Percentiles rank a stretch among this genome's conserved stretches.
Conservation (phyloP, 1,284 basidiomycete genomes). For the Cutaneotrichosporon sp. region DNA sequence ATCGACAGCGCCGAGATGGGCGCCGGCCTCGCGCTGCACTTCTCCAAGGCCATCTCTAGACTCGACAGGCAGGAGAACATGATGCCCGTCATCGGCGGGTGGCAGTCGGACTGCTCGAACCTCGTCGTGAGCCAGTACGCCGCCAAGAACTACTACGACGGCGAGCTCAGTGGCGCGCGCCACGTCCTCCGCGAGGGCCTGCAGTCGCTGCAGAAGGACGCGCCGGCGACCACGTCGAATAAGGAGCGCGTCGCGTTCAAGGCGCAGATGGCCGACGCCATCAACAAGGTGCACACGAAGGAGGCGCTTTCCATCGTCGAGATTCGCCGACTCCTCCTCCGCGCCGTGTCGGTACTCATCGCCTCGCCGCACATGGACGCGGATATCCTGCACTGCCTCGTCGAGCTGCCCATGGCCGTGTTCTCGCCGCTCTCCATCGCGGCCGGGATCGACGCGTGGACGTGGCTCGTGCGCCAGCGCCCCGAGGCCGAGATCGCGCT, state of each 20-base stretch:
- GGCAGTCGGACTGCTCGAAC: conserved; percentile 70
- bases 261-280: conserved; percentile 67
- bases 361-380: conserved; percentile 76
- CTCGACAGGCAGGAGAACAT: conserved; percentile 69
- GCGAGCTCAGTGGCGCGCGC: conserved; percentile 79
- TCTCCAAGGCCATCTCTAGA: conserved; percentile 75
- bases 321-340: conserved; percentile 80
- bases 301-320: conserved; percentile 73
- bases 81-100: conserved; percentile 53
- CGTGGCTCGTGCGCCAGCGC: conserved; percentile 90
- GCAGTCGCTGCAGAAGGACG: conserved; percentile 60
- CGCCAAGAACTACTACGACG: conserved; percentile 80
- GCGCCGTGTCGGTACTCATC: conserved; percentile 78
- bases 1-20: conserved; percentile 81
- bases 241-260: conserved; percentile 68
- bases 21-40: conserved; percentile 81
- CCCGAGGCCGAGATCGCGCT: conserved; percentile 72
- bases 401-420: conserved; percentile 83
- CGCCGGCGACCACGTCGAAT: conserved; percentile 62
- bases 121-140: conserved; percentile 75
- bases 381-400: conserved; percentile 83
- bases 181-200: conserved; percentile 57
- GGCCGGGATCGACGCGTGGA: conserved; percentile 92
- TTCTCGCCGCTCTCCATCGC: conserved; percentile 84
- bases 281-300: conserved; percentile 70